These are phyloP conservation scores for Ilyonectria destructans DNA, from an alignment of 2,329 filamentous ascomycete species.

Conservation along the genomic window DNA sequence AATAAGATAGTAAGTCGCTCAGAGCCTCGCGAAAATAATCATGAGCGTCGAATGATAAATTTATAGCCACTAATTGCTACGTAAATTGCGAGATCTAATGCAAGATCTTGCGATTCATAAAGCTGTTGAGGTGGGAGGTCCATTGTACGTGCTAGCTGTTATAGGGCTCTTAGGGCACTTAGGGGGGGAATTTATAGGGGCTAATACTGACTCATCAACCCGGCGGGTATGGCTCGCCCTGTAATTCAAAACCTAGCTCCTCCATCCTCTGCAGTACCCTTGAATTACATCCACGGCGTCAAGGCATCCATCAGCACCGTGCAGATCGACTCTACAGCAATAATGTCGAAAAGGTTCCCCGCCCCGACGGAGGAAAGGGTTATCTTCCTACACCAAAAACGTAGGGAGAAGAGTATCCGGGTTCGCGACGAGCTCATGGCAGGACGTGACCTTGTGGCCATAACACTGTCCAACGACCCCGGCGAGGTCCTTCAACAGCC, in stretches of 20 bases:
- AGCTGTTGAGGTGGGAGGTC: no score
- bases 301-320: background rate
- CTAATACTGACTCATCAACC: no score
- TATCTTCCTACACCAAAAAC: background rate
- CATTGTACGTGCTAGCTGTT: no score
- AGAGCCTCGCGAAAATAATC: no score
- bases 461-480: constrained; percentile 24
- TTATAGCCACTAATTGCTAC: no score
- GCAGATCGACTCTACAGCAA: background rate
- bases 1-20: no score
- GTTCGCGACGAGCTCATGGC: background rate
- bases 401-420: background rate
- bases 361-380: background rate
- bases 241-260: background rate
- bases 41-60: no score
- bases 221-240: no score
- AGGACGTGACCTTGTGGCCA: constrained; percentile 30
- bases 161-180: no score
- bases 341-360: background rate
- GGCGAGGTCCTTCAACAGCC: constrained; percentile 7
- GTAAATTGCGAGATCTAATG: no score
- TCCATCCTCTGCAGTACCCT: background rate
- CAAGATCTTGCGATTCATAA: no score
- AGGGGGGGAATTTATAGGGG: no score
- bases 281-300: background rate